phyloP scores from a whole-genome alignment of 148 eudicot species.

The Suaeda aralocaspica region DNA sequence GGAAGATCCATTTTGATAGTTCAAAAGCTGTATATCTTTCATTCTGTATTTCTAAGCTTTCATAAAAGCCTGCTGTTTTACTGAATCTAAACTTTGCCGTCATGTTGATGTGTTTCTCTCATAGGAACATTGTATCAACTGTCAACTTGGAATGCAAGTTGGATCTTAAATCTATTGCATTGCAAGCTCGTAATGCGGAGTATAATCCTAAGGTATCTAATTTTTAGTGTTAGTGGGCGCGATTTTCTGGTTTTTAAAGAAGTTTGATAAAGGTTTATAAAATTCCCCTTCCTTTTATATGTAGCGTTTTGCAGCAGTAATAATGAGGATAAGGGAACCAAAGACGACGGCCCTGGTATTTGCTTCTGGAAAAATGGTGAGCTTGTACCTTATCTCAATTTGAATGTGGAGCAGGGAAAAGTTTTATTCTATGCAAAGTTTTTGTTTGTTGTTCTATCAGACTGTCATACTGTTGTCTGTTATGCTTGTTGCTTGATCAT shows the following conservation, averaged over 20 bases:
- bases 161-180: constrained; percentile 68
- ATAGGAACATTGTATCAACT: constrained; percentile 60
- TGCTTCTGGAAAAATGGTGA: constrained; percentile 85
- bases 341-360: constrained; percentile 80
- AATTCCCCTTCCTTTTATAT: not conserved
- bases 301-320: constrained; percentile 90
- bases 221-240: too few relatives aligned
- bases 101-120: not conserved
- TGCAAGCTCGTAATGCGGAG: constrained; percentile 77
- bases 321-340: constrained; percentile 84
- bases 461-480: not conserved
- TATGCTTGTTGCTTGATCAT: not conserved
- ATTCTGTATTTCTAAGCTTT: not conserved
- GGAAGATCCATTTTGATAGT: not conserved
- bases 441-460: not conserved
- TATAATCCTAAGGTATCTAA: constrained; percentile 67
- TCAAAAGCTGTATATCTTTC: not conserved
- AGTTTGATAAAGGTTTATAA: too few relatives aligned
- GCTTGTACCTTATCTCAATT: constrained; percentile 14
- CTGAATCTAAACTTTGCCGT: not conserved
- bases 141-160: constrained; percentile 79
- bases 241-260: too few relatives aligned
- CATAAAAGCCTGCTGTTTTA: not conserved
- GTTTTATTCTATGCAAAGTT: not conserved
- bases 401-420: too few relatives aligned